Conservation (phyloP, 1,139 yeast genomes). For the Saccharomyces hybrid region DNA sequence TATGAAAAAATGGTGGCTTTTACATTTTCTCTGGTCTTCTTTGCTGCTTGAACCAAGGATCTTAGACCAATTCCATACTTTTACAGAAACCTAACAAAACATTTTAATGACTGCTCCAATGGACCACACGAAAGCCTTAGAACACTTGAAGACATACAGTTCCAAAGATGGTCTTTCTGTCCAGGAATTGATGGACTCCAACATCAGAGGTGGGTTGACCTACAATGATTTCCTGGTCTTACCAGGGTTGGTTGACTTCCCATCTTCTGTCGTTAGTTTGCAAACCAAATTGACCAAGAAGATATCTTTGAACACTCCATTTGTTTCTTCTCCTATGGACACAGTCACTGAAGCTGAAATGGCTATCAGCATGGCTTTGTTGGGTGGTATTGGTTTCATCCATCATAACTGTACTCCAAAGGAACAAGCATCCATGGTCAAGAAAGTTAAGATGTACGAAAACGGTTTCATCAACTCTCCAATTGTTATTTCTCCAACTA, state of each 20-base stretch:
- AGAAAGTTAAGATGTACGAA: conserved; percentile 91
- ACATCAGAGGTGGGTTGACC: conserved; percentile 89
- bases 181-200: conserved; percentile 80
- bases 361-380: conserved; percentile 98
- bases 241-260: conserved; percentile 91
- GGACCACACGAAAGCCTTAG: conserved; percentile 61
- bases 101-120: conserved; percentile 17
- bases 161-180: conserved; percentile 82
- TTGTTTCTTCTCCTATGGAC: conserved; percentile 98
- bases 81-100: conserved; percentile 1
- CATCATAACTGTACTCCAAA: conserved; percentile 96
- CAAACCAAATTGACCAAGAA: conserved; percentile 86
- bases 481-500: conserved; percentile 66
- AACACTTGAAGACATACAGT: conserved; percentile 56
- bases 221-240: conserved; percentile 91
- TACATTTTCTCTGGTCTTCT: conserved; percentile 4
- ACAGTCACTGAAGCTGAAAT: conserved; percentile 94
- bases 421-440: conserved; percentile 98
- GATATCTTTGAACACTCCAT: conserved; percentile 86
- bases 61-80: conserved; percentile 8
- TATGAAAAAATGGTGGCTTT: conserved; percentile 12
- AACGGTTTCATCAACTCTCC: conserved; percentile 97
- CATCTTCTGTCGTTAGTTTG: conserved; percentile 66
- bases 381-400: conserved; percentile 98
- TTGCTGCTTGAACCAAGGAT: not conserved